These are phyloP conservation scores for Eutypella sp. DNA, from an alignment of 2,329 filamentous ascomycete genomes.

Conservation along the genomic window DNA sequence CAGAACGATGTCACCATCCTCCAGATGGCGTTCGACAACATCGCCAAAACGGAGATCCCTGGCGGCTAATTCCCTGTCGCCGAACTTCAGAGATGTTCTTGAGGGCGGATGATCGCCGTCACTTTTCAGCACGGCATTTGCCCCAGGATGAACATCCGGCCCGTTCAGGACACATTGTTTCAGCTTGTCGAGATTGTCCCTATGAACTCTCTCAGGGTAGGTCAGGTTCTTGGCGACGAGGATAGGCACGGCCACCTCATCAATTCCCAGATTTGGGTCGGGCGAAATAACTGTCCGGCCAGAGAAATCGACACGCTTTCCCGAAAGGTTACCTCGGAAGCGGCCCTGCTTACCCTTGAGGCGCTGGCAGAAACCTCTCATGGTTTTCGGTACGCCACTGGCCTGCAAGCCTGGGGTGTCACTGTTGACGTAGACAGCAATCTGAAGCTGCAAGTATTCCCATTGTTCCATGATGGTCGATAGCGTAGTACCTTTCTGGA, in stretches of 20 bases:
- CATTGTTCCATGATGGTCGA: constrained; percentile 95
- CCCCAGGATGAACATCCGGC: constrained; percentile 76
- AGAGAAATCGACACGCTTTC: constrained; percentile 98
- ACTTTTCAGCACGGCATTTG: constrained; percentile 72
- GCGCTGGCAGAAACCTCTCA: constrained; percentile 89
- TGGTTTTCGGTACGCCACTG: constrained; percentile 79
- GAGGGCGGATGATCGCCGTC: constrained; percentile 47
- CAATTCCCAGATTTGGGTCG: constrained; percentile 88
- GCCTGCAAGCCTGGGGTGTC: constrained; percentile 91
- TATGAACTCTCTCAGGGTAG: constrained; percentile 83
- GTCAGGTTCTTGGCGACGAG: constrained; percentile 95
- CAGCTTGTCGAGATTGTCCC: constrained; percentile 81
- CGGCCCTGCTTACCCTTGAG: constrained; percentile 96
- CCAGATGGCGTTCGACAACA: constrained; percentile 87
- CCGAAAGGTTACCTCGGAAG: constrained; percentile 93
- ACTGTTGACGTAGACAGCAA: constrained; percentile 97
- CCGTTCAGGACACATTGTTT: constrained; percentile 71
- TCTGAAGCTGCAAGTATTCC: constrained; percentile 93
- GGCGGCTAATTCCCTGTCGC: constrained; percentile 65
- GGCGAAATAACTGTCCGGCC: constrained; percentile 96
- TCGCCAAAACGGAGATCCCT: constrained; percentile 76
- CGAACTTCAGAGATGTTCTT: constrained; percentile 72
- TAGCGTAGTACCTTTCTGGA: constrained; percentile 78
- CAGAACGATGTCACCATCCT: constrained; percentile 91
- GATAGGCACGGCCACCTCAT: constrained; percentile 86